These are phyloP conservation scores for Gracilaria domingensis DNA, from an alignment of 23 red algal species.

Conservation along the genomic window DNA sequence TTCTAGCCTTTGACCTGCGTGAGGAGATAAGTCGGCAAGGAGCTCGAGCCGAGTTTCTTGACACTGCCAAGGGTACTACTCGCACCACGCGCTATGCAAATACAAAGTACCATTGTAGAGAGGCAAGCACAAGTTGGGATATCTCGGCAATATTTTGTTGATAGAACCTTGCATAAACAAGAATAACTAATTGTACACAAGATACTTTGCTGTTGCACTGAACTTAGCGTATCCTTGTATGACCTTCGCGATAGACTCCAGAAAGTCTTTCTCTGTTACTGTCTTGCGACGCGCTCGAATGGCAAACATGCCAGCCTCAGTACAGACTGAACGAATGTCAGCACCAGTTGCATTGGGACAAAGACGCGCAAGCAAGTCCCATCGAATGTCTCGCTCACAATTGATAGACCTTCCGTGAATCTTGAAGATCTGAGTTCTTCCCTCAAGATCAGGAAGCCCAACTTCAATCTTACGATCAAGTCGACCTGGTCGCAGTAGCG, in stretches of 20 bases:
- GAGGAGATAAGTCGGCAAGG: background rate
- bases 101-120: background rate
- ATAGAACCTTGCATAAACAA: conserved; percentile 18
- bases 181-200: conserved; percentile 93
- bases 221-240: conserved; percentile 99
- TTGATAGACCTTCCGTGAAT: conserved; percentile 99
- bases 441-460: conserved; percentile 96
- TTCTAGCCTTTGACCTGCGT: conserved; percentile 14
- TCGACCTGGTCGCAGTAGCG: conserved; percentile 93
- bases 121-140: background rate
- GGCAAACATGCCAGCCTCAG: conserved; percentile 98
- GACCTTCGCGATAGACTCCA: conserved; percentile 97
- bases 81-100: background rate
- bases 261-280: conserved; percentile 98
- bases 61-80: background rate
- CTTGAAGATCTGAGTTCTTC: conserved; percentile 94
- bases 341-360: conserved; percentile 99
- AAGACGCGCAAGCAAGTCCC: conserved; percentile 96
- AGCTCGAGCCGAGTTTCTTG: background rate
- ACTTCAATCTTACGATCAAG: conserved; percentile 99
- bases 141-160: conserved; percentile 23
- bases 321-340: conserved; percentile 95
- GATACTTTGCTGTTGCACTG: conserved; percentile 89
- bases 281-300: conserved; percentile 99
- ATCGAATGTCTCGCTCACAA: conserved; percentile 97